phyloP scores from a whole-genome alignment of 139 green algal species.

The Micromonas pusilla region DNA sequence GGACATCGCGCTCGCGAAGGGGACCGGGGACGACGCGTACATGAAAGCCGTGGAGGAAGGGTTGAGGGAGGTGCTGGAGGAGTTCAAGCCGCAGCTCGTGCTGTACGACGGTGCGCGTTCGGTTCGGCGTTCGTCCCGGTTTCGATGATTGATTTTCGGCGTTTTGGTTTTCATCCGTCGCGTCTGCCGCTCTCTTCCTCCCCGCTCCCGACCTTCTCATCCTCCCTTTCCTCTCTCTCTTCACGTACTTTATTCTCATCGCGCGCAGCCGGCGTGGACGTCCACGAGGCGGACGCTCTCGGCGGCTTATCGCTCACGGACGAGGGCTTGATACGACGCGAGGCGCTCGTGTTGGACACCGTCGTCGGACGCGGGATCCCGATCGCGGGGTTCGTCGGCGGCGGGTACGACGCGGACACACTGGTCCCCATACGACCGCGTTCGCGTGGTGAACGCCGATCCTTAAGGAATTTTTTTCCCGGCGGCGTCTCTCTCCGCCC shows the following conservation, averaged over 20 bases:
- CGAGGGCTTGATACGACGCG: slow-evolving; percentile 51
- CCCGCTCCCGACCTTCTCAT: no score
- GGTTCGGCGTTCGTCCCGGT: no score
- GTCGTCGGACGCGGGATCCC: slow-evolving; percentile 57
- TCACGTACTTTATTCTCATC: no score
- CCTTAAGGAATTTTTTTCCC: no score
- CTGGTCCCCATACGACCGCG: no score
- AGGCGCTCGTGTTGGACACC: slow-evolving; percentile 67
- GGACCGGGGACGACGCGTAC: slow-evolving; percentile 55
- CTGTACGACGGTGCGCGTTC: slow-evolving; percentile 90
- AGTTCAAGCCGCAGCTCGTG: slow-evolving; percentile 66
- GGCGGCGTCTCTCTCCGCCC: no score
- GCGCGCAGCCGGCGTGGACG: slow-evolving; percentile 62
- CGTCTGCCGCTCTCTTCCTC: no score
- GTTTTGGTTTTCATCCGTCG: no score
- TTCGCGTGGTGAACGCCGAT: no score
- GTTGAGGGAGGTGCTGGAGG: slow-evolving; percentile 47
- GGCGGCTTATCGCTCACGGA: slow-evolving; percentile 53
- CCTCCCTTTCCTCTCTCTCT: no score
- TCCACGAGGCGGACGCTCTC: slow-evolving; percentile 62
- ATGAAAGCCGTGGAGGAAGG: slow-evolving; percentile 37
- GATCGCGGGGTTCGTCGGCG: slow-evolving; percentile 49
- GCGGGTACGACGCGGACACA: slow-evolving; percentile 22
- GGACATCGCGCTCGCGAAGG: slow-evolving; percentile 66
- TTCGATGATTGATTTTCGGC: no score